Evolutionary conservation across 73 alveolate genomes (phyloP).

Genomic region (Paramecium pentaurelia): DNA sequence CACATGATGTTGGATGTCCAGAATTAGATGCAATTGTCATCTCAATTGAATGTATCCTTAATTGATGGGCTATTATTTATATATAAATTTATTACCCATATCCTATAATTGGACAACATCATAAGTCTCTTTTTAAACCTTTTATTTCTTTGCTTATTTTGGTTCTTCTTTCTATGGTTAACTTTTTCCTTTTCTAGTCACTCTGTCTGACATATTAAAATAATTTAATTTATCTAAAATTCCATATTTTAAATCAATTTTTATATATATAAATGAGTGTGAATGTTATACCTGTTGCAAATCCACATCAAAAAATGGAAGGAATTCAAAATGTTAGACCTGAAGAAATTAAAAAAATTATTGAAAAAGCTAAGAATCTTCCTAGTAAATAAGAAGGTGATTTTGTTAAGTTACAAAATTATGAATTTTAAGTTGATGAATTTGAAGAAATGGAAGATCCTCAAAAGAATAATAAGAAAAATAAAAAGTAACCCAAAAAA

Average conservation of each 20-base stretch:
- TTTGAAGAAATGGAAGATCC: constrained; percentile 40
- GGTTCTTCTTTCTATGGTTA: constrained; percentile 13
- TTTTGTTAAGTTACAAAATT: background rate
- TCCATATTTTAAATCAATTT: background rate
- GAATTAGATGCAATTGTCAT: constrained; percentile 74
- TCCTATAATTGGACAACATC: background rate
- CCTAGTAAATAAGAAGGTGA: constrained; percentile 9
- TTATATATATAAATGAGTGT: background rate
- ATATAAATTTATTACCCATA: background rate
- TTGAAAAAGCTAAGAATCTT: background rate
- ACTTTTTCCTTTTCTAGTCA: background rate
- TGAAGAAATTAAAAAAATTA: background rate
- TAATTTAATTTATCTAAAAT: constrained; percentile 1
- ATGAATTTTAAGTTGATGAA: constrained; percentile 24
- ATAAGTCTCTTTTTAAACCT: background rate
- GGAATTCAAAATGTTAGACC: constrained; percentile 17
- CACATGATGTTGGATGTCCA: constrained; percentile 79
- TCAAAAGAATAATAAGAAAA: background rate
- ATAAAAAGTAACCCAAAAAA: background rate
- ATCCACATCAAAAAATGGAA: constrained; percentile 39
- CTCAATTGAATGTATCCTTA: constrained; percentile 69
- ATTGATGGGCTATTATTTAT: constrained; percentile 40
- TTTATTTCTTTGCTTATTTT: background rate
- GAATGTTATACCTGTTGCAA: constrained; percentile 24
- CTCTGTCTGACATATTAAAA: constrained; percentile 27